Conservation (phyloP, 257 asterid genomes). For the Ilex aquifolium region DNA sequence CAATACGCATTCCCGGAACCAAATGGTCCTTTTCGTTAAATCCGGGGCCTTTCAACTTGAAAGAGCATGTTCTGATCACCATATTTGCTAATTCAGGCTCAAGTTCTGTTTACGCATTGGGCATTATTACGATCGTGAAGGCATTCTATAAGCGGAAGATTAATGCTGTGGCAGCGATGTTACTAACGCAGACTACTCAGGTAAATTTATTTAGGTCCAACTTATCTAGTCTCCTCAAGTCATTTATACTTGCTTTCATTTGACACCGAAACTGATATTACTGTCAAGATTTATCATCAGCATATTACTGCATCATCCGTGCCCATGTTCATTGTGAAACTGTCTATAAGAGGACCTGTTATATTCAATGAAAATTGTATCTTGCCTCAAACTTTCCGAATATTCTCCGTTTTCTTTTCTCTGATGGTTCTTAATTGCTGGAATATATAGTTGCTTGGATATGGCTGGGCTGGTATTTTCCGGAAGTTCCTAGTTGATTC, state of each 20-base stretch:
- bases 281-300: too few species aligned
- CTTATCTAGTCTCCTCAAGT: too few species aligned
- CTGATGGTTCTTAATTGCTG: background rate
- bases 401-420: background rate
- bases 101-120: constrained; percentile 38
- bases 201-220: constrained; percentile 9
- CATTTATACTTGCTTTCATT: too few species aligned
- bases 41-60: constrained; percentile 71
- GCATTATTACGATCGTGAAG: constrained; percentile 46
- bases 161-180: constrained; percentile 44
- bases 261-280: too few species aligned
- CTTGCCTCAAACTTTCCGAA: too few species aligned
- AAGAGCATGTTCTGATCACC: constrained; percentile 65
- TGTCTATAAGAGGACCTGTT: too few species aligned
- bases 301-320: too few species aligned
- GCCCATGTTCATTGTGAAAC: too few species aligned
- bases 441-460: constrained; percentile 48
- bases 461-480: constrained; percentile 73
- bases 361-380: too few species aligned
- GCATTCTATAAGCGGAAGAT: constrained; percentile 48
- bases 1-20: constrained; percentile 29
- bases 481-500: constrained; percentile 61
- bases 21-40: constrained; percentile 54
- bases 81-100: constrained; percentile 59
- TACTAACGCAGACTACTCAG: constrained; percentile 50